These are phyloP conservation scores for Coemansia interrupta DNA, from an alignment of 192 early-diverging fungal genomes.

Conservation along the genomic window DNA sequence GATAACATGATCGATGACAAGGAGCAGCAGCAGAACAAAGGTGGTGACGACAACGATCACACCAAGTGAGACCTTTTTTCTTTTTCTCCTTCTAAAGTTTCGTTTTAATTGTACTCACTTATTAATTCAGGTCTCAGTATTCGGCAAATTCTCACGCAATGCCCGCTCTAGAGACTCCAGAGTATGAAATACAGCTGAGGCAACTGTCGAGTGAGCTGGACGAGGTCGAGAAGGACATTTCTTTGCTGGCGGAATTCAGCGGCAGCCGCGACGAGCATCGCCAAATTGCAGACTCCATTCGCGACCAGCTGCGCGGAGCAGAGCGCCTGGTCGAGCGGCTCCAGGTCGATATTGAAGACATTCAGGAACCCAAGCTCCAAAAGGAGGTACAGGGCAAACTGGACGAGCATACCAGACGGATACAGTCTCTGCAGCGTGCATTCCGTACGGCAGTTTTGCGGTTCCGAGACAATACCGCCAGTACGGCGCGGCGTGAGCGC, in stretches of 20 bases:
- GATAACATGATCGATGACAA: slow-evolving; percentile 25
- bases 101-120: slow-evolving; percentile 2
- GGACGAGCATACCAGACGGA: slow-evolving; percentile 1
- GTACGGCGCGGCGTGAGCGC: slow-evolving; percentile 27
- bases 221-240: slow-evolving; percentile 27
- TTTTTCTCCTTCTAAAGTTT: background rate
- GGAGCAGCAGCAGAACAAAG: slow-evolving; percentile 1
- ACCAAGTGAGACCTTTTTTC: background rate
- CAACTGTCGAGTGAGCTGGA: slow-evolving; percentile 32
- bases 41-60: background rate
- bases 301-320: slow-evolving; percentile 40
- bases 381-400: background rate
- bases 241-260: slow-evolving; percentile 28
- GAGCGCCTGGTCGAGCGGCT: slow-evolving; percentile 33
- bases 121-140: background rate
- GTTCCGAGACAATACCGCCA: slow-evolving; percentile 22
- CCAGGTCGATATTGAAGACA: background rate
- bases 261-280: slow-evolving; percentile 36
- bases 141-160: background rate
- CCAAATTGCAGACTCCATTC: slow-evolving; percentile 35
- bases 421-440: slow-evolving; percentile 13
- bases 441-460: slow-evolving; percentile 37
- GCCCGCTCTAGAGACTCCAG: background rate
- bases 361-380: background rate
- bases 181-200: slow-evolving; percentile 5